Conservation (phyloP, 106 monocot species). For the Platanthera guangdongensis region DNA sequence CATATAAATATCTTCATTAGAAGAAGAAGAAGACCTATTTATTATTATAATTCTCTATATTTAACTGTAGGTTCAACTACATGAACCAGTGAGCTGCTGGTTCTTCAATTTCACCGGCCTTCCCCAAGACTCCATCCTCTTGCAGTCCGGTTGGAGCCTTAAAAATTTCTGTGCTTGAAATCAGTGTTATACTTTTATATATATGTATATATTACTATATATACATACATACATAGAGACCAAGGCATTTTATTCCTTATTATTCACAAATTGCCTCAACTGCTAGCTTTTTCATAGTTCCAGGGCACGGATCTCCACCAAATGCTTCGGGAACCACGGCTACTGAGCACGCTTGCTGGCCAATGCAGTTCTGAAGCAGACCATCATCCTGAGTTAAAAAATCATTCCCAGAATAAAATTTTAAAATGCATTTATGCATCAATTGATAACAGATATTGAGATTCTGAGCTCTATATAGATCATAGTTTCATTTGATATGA, state of each 20-base stretch:
- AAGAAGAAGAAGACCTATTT: neutral
- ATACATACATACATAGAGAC: neutral
- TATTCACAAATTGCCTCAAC: conserved; percentile 49
- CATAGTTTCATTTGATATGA: too few species aligned
- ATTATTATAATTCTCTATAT: neutral
- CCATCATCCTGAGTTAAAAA: conserved; percentile 9
- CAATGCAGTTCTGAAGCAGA: conserved; percentile 56
- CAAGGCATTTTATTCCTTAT: too few species aligned
- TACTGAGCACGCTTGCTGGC: conserved; percentile 39
- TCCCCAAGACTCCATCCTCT: neutral
- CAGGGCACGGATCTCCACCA: conserved; percentile 65
- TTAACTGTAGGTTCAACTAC: neutral
- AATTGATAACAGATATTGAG: too few species aligned
- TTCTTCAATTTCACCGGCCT: conserved; percentile 5
- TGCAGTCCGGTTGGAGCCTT: neutral
- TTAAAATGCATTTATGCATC: neutral
- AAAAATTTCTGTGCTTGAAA: neutral
- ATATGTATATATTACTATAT: neutral
- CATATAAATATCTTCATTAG: neutral
- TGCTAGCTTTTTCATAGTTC: conserved; percentile 49
- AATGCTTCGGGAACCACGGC: conserved; percentile 37
- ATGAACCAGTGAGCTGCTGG: neutral
- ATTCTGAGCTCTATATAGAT: too few species aligned
- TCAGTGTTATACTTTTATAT: neutral
- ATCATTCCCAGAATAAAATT: neutral